Percentiles rank a stretch among this genome's conserved stretches.
Conservation (phyloP, 2,329 filamentous ascomycete genomes). For the Fusarium siculi region DNA sequence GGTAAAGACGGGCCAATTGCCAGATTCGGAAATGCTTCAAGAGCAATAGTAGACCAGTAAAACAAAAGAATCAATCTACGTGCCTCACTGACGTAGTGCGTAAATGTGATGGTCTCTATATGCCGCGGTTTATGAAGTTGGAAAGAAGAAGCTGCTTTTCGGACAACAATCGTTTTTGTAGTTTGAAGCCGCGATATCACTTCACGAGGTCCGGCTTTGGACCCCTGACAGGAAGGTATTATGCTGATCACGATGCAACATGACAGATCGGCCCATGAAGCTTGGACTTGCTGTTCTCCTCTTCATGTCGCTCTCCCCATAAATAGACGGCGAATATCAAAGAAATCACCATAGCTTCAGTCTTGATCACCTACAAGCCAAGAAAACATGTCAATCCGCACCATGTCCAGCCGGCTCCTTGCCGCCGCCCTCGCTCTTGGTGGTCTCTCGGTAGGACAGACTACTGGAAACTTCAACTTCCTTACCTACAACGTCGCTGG, state of each 20-base stretch:
- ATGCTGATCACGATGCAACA: slow-evolving; percentile 23
- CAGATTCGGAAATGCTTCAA: not conserved
- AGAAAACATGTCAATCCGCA: slow-evolving; percentile 4
- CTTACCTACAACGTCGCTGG: slow-evolving; percentile 70
- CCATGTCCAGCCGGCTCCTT: slow-evolving; percentile 12
- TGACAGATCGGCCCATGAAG: not conserved
- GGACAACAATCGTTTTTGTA: not conserved
- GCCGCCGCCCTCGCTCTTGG: slow-evolving; percentile 14
- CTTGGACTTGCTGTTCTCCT: not conserved
- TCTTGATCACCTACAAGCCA: not conserved
- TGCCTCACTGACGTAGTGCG: not conserved
- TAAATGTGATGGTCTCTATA: not conserved
- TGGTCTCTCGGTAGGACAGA: slow-evolving; percentile 2
- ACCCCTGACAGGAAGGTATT: slow-evolving; percentile 9
- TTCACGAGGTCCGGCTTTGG: not conserved
- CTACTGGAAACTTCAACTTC: slow-evolving; percentile 57
- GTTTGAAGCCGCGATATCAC: not conserved
- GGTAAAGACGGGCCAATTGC: slow-evolving; percentile 22
- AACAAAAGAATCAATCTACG: not conserved
- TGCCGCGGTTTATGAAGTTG: not conserved
- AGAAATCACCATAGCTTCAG: not conserved
- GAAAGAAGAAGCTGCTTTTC: slow-evolving; percentile 3
- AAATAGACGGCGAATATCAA: not conserved
- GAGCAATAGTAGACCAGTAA: not conserved
- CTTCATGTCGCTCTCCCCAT: not conserved